phyloP scores from a whole-genome alignment of 2,329 filamentous ascomycete genomes.

The Xylariaceae sp. region DNA sequence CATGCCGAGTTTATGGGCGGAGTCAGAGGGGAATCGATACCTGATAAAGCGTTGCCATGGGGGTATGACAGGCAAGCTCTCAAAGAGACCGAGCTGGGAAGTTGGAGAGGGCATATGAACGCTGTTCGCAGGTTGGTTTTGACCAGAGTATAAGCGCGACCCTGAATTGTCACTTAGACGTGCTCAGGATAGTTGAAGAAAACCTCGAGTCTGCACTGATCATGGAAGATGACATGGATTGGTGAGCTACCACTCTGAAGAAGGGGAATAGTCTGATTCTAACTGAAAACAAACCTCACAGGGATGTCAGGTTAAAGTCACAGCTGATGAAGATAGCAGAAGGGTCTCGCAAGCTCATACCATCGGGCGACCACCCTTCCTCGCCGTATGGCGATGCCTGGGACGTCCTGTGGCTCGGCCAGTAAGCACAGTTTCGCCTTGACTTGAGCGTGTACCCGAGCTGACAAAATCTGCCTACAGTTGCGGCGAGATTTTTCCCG shows the following conservation, averaged over 20 bases:
- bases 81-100: slow-evolving; percentile 37
- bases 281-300: neutral
- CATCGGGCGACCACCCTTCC: slow-evolving; percentile 16
- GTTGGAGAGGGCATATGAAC: slow-evolving; percentile 41
- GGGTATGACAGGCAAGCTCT: slow-evolving; percentile 27
- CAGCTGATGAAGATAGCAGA: slow-evolving; percentile 33
- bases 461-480: neutral
- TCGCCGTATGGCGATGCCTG: slow-evolving; percentile 30
- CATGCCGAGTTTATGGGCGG: slow-evolving; percentile 44
- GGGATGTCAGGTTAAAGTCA: slow-evolving; percentile 34
- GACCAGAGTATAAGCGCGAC: neutral
- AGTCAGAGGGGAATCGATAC: slow-evolving; percentile 38
- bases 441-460: neutral
- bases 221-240: slow-evolving; percentile 41
- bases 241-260: slow-evolving; percentile 16
- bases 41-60: slow-evolving; percentile 42
- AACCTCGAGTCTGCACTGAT: slow-evolving; percentile 36
- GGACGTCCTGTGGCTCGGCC: slow-evolving; percentile 30
- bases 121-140: slow-evolving; percentile 27
- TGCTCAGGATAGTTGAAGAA: slow-evolving; percentile 33
- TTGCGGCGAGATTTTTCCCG: slow-evolving; percentile 31
- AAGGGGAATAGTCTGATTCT: neutral
- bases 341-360: slow-evolving; percentile 31
- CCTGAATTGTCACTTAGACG: no score
- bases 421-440: slow-evolving; percentile 12